Evolutionary conservation across 2,329 filamentous ascomycete genomes (phyloP).

Genomic region (Apiospora arundinis): DNA sequence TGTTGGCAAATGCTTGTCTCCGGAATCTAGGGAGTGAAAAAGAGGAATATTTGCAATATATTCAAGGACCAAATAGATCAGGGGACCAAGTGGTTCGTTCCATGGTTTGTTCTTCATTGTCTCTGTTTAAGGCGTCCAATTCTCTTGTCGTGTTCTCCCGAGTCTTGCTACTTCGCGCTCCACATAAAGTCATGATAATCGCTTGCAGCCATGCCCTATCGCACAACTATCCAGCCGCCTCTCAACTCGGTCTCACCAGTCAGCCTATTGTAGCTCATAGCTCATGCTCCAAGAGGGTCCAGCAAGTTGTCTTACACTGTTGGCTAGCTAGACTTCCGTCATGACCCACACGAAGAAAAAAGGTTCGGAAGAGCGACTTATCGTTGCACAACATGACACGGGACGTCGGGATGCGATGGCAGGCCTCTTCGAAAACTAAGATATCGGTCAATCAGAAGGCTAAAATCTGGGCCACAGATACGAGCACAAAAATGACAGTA

Average conservation of each 20-base stretch:
- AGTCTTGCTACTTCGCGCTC: too few relatives aligned
- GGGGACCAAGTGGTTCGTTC: too few relatives aligned
- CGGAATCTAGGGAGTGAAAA: background rate
- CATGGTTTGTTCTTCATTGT: too few relatives aligned
- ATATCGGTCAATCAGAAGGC: background rate
- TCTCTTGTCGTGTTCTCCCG: too few relatives aligned
- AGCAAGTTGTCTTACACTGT: background rate
- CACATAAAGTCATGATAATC: too few relatives aligned
- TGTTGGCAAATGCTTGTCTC: background rate
- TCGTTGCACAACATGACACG: background rate
- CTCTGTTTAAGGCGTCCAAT: too few relatives aligned
- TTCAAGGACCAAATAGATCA: background rate
- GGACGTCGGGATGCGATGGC: background rate
- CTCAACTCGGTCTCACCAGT: conserved; percentile 1
- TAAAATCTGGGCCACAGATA: conserved; percentile 2
- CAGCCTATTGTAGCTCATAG: conserved; percentile 3
- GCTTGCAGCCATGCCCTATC: background rate
- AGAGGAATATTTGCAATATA: background rate
- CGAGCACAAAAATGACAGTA: background rate
- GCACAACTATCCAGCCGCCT: conserved; percentile 1
- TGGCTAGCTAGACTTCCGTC: background rate
- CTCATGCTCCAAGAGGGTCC: background rate
- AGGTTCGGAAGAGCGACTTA: background rate
- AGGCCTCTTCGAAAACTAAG: background rate
- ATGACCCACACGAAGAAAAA: background rate